Base-by-base conservation (phyloP, 2,329 filamentous ascomycete genomes). In the Xylogone sp. region DNA sequence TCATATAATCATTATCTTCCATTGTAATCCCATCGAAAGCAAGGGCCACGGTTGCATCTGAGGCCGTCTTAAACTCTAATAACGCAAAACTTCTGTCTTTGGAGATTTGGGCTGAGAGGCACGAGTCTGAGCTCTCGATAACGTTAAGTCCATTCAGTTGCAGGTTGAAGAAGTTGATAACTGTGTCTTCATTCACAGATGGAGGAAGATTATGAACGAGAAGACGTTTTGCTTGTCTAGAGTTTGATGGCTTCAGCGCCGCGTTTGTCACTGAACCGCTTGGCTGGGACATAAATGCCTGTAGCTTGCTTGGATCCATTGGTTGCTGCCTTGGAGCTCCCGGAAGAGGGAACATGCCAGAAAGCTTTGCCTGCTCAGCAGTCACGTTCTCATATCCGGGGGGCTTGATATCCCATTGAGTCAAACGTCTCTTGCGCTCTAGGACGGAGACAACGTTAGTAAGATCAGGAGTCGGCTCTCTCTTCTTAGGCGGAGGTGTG, bases 391-490 rank as follows among this genome's bases (percentile, higher is more conserved):
- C 95, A 66, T 99, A 99, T 43, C 94, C 93, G 16, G 91, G 90
- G 5, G 94, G 94, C 74, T 99, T 99, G 70, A 99, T 97, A 69
- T 99, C 95, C 94, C 94, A 99, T 71, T 99, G 95, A 31, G 92
- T 97, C 77, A 99, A 76, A 53, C 94, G 87, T 61, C 95, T 87
- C 77, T 92, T 94, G 63, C 93, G 86, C 65, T 93, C 86, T 57
- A 91, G 75, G 53, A 99, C 78, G 3, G 90, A 82, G n/a, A 87
- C 77, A 53, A 95, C 76, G 64, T 95, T 84, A 54, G 92, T 95
- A 66, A 99, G 76, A 69, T 99, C 95, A 31, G 94, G 95, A 1
- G 94, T 99, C 7, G 94, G 90, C 71, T 99, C 94, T 69, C 90
- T 87, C 75, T 93, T 94, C 76, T 95, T 95, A 9, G 85, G 84